Conservation (phyloP, 192 early-diverging fungal species). For the Phlyctochytrium planicorne region DNA sequence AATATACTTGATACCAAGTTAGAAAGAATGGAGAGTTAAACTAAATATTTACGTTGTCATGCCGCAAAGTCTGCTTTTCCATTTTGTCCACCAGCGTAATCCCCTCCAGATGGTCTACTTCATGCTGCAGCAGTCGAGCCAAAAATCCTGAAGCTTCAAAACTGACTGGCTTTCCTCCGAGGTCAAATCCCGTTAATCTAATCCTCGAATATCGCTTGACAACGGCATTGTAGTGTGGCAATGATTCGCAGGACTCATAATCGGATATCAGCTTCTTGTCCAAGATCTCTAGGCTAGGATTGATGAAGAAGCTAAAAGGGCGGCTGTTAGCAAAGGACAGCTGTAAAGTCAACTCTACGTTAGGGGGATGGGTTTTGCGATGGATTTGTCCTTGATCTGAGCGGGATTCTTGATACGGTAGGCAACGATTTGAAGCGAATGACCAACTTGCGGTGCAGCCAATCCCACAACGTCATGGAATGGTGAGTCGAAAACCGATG, state of each 20-base stretch:
- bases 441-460: slow-evolving; percentile 49
- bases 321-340: not conserved
- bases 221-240: slow-evolving; percentile 46
- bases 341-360: not conserved
- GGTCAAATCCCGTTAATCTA: slow-evolving; percentile 21
- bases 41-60: slow-evolving; percentile 29
- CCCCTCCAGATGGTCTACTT: slow-evolving; percentile 53
- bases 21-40: not conserved
- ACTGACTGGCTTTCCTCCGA: slow-evolving; percentile 33
- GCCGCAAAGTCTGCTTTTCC: slow-evolving; percentile 41
- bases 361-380: slow-evolving; percentile 19
- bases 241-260: slow-evolving; percentile 49
- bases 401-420: slow-evolving; percentile 30
- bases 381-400: slow-evolving; percentile 22
- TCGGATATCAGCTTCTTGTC: slow-evolving; percentile 29
- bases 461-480: slow-evolving; percentile 43
- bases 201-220: slow-evolving; percentile 33
- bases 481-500: slow-evolving; percentile 34
- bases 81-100: slow-evolving; percentile 39
- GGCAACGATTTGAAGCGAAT: slow-evolving; percentile 44
- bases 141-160: slow-evolving; percentile 27
- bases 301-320: slow-evolving; percentile 48
- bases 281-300: slow-evolving; percentile 34
- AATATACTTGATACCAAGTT: not conserved
- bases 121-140: slow-evolving; percentile 51